A percentile compares a stretch with the other conserved stretches of the same genome.
These are phyloP conservation scores for Boletus rubroflammeus DNA, from an alignment of 768 basidiomycete genomes.

Conservation along the genomic window DNA sequence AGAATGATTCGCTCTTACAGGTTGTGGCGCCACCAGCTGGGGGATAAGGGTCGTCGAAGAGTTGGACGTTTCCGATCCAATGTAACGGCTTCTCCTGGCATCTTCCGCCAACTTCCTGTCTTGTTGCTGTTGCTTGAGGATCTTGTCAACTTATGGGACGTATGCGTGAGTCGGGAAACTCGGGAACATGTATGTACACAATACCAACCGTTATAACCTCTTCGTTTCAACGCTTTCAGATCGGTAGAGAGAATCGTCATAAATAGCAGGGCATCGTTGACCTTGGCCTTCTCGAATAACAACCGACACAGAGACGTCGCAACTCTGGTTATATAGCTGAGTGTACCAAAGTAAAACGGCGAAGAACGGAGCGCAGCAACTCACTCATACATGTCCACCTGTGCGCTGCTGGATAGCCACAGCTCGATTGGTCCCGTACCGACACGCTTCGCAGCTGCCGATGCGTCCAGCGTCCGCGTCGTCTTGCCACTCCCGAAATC, in stretches of 20 bases:
- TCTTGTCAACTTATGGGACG: conserved; percentile 69
- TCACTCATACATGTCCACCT: conserved; percentile 91
- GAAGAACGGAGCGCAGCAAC: conserved; percentile 29
- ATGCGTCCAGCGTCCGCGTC: conserved; percentile 61
- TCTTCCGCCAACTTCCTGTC: conserved; percentile 57
- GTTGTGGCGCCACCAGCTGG: conserved; percentile 16
- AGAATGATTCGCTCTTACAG: neutral
- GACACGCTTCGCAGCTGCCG: conserved; percentile 61
- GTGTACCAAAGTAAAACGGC: neutral
- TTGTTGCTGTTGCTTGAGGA: conserved; percentile 78
- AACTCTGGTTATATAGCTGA: conserved; percentile 48
- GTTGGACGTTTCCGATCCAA: conserved; percentile 16
- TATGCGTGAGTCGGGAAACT: conserved; percentile 9
- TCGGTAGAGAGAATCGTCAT: conserved; percentile 95
- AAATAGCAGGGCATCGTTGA: conserved; percentile 85
- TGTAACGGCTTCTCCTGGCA: conserved; percentile 28
- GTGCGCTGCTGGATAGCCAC: conserved; percentile 70
- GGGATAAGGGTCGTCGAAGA: conserved; percentile 1
- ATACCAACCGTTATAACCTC: conserved; percentile 77
- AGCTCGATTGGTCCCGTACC: conserved; percentile 64
- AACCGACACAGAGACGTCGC: conserved; percentile 79
- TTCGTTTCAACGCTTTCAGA: conserved; percentile 69
- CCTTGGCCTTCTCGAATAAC: conserved; percentile 72
- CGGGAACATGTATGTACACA: neutral
- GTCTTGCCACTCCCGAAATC: conserved; percentile 46